A percentile compares a stretch with the other conserved stretches of the same genome.
Conservation (phyloP, 768 basidiomycete species). For the Psilocybe sp. region DNA sequence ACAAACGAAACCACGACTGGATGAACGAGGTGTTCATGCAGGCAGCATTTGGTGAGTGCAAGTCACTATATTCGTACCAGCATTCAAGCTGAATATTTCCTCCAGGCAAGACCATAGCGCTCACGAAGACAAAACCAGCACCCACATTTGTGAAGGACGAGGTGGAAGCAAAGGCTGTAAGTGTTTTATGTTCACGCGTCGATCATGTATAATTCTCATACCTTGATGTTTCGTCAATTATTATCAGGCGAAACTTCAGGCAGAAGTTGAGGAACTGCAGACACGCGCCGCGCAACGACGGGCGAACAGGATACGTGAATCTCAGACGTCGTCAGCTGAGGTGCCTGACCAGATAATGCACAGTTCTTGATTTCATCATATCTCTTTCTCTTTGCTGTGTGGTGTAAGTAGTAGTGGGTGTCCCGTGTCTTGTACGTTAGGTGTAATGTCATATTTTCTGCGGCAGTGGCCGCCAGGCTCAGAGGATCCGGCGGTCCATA, state of each 20-base stretch:
- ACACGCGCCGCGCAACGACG: constrained; percentile 44
- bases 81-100: not conserved
- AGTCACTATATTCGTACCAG: not conserved
- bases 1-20: constrained; percentile 77
- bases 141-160: constrained; percentile 60
- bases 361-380: no score
- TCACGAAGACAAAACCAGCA: constrained; percentile 43
- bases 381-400: no score
- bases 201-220: not conserved
- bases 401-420: no score
- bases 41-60: constrained; percentile 58
- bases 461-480: no score
- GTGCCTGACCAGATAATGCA: not conserved
- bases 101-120: constrained; percentile 42
- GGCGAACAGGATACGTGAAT: constrained; percentile 22
- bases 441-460: no score
- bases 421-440: no score
- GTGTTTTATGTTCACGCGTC: constrained; percentile 17
- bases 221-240: not conserved
- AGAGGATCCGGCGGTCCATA: no score
- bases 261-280: constrained; percentile 57
- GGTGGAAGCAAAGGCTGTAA: constrained; percentile 53
- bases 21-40: constrained; percentile 82
- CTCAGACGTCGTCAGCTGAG: constrained; percentile 9
- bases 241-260: constrained; percentile 46